Evolutionary conservation across 2,329 filamentous ascomycete genomes (phyloP).

Genomic region (Endothia cerciana): DNA sequence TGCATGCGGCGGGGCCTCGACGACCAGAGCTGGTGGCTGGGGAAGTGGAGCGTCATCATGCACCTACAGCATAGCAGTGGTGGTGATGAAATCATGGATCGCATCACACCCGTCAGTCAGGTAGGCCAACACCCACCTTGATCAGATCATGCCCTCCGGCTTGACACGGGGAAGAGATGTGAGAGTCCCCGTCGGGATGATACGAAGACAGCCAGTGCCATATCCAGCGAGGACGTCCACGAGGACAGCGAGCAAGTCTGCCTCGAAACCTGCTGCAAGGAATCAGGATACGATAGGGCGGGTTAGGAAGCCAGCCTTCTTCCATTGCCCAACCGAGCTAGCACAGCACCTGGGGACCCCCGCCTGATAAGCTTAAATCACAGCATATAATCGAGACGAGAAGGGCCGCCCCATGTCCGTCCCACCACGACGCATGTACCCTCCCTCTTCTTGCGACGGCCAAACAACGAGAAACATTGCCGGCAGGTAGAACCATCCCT

Average conservation of each 20-base stretch:
- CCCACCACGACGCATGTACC: not conserved
- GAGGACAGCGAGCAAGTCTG: not conserved
- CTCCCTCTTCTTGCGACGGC: not conserved
- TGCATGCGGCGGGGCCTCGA: not conserved
- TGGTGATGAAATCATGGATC: not conserved
- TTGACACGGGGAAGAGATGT: too few relatives aligned
- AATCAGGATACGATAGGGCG: too few relatives aligned
- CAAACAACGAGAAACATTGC: not conserved
- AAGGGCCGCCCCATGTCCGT: not conserved
- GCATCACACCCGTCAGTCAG: too few relatives aligned
- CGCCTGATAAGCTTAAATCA: constrained; percentile 6
- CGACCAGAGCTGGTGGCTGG: not conserved
- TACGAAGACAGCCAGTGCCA: too few relatives aligned
- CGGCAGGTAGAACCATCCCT: not conserved
- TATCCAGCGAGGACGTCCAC: too few relatives aligned
- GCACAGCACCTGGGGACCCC: not conserved
- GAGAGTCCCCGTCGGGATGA: too few relatives aligned
- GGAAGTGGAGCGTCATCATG: not conserved
- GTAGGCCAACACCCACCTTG: too few relatives aligned
- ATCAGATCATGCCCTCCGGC: too few relatives aligned
- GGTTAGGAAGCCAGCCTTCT: too few relatives aligned
- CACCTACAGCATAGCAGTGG: not conserved
- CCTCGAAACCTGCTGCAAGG: not conserved
- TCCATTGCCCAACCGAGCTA: not conserved
- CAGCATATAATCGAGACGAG: not conserved